Evolutionary conservation across 805 yeast species (phyloP), one percentile per base, ranked within the genome.

Genomic region (Pichia cabralensis): DNA sequence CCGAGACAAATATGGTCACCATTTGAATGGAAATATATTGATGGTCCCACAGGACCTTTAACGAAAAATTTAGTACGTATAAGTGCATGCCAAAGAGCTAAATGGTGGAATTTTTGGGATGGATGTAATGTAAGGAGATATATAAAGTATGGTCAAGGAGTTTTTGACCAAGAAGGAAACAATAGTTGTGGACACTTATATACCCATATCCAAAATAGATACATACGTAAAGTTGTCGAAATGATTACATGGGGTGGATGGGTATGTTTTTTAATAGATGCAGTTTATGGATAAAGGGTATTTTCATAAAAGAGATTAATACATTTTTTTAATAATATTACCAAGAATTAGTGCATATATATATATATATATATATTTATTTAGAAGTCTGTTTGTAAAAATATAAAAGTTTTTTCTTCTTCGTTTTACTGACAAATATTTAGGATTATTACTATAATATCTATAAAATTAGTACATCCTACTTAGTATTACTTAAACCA

Each of bases 31-130:
- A 73, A 75, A 45, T 84, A 81, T 53, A 86, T 92, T 33, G 88
- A 82, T 48, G 98, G 98, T 0, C 98, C 98, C 3, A 62, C 71
- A 1, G 98, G 98, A 0, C 98, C 98, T 1, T 55, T 92, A 34
- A 64, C 67, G 36, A 89, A 89, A 57, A 80, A 85, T 49, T 62
- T 92, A 35, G 55, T 67, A 31, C 65, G 98, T 28, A 55, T 61
- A 1, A 68, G 74, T 12, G 76, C 92, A 1, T 89, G 98, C 53
- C 94, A 86, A 52, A 61, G 88, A 23, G 65, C 74, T 41, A 86
- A 84, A 53, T 85, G 96, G 96, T 89, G 95, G 92, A 88, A 89
- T 51, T 67, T 84, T 46, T 71, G 84, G 74, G 68, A 73, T 37
- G 79, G 85, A 2, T 89, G 98, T 59, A 80, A 80, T 9, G 74